Evolutionary conservation across 495 filamentous ascomycete species (phyloP), one percentile per base, ranked within the genome.

Genomic region (Aspergillus hancockii): DNA sequence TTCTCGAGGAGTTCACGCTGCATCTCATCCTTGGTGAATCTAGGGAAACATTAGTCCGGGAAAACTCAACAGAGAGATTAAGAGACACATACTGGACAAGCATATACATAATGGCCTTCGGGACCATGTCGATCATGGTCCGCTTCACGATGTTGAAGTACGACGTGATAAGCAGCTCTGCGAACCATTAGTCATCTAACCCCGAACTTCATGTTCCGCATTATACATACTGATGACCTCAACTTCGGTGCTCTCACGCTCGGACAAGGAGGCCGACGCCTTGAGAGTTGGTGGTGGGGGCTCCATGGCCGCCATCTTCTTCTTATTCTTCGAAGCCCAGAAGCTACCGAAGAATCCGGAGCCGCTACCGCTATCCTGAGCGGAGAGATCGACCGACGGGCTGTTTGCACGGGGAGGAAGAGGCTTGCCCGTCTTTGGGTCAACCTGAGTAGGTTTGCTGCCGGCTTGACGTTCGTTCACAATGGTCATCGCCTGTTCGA

Each of bases 71-170:
- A 41, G 10, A 36, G 12, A 0, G 4, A 43, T 3, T 28, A 28
- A 9, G 6, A 49, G 25, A 46, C 51, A 85, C 91, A 62, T 87
- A 97, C 91, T 90, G 86, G 25, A 99, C 95, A 41, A 99, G 85
- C 56, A 86, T 96, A 52, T 97, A 83, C 95, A 99, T 99, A 75
- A 99, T 94, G 19, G 95, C 94, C 79, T 99, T 99, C 40, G 95
- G 95, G 4, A 99, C 95, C 95, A 98, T 99, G 67, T 99, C 95
- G 61, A 98, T 97, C 93, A 99, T 94, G 51, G 95, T 99, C 58
- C 93, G 83, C 79, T 90, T 90, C 51, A 96, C 93, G 71, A 99
- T 98, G 77, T 94, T 96, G 79, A 88, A 99, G 83, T 99, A 99
- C 4, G 92, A 97, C 52, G 84, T 88, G 67, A 99, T 98, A 56